Evolutionary conservation across 306 rosid genomes (phyloP).

Genomic region (Rubus parviflorus): DNA sequence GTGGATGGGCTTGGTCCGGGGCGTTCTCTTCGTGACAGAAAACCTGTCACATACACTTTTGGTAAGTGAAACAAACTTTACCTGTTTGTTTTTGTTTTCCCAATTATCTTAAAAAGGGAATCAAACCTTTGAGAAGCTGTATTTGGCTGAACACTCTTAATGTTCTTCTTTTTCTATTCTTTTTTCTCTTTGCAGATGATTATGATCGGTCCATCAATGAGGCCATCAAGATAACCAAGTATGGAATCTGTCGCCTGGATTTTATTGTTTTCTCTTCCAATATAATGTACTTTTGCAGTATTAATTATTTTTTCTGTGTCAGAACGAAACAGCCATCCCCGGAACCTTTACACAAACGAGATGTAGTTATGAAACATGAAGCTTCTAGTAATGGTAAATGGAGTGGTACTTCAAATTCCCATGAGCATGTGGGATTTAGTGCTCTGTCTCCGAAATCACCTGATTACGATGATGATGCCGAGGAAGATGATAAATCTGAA

Average conservation of each 20-base stretch:
- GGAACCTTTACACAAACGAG: slow-evolving; percentile 66
- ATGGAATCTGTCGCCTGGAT: slow-evolving; percentile 29
- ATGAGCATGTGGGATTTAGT: slow-evolving; percentile 55
- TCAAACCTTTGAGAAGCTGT: not conserved
- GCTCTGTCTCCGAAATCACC: slow-evolving; percentile 71
- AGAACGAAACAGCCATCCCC: slow-evolving; percentile 82
- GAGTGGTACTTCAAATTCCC: slow-evolving; percentile 58
- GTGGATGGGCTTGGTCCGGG: slow-evolving; percentile 89
- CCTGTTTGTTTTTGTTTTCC: slow-evolving; percentile 3
- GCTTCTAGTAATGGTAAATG: slow-evolving; percentile 71
- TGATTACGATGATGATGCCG: slow-evolving; percentile 61
- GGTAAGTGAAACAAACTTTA: slow-evolving; percentile 53
- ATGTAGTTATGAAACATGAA: slow-evolving; percentile 54
- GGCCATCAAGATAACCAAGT: slow-evolving; percentile 99
- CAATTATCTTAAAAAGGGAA: not conserved
- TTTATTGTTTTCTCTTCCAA: not conserved
- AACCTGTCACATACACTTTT: slow-evolving; percentile 95
- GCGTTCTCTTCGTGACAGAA: slow-evolving; percentile 98
- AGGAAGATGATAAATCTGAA: slow-evolving; percentile 59
- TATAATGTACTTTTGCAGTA: slow-evolving; percentile 16
- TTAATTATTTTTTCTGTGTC: slow-evolving; percentile 23
- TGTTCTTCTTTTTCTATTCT: not conserved
- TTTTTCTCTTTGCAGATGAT: slow-evolving; percentile 65
- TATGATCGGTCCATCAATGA: slow-evolving; percentile 91
- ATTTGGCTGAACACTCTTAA: not conserved